Percentiles rank a stretch among this genome's conserved stretches.
Conservation (phyloP, 257 asterid genomes). For the Nicotiana tabacum region DNA sequence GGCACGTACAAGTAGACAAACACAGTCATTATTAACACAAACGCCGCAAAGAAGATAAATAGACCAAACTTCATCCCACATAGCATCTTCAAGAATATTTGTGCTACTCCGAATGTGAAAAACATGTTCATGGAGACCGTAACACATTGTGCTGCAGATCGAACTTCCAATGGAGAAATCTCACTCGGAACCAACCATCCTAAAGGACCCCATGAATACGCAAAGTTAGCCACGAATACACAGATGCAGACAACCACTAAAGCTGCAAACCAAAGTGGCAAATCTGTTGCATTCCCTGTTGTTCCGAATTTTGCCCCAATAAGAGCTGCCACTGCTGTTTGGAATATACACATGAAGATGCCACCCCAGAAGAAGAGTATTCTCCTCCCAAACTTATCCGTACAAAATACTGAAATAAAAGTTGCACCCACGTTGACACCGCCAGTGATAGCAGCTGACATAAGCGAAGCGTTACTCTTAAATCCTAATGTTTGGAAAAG, state of each 20-base stretch:
- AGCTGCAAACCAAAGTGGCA: background rate
- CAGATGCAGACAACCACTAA: conserved; percentile 17
- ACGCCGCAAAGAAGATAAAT: conserved; percentile 20
- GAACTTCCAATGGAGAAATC: conserved; percentile 21
- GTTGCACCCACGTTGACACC: conserved; percentile 11
- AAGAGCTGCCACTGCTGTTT: conserved; percentile 16
- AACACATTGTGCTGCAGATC: too few relatives aligned
- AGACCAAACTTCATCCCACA: conserved; percentile 24
- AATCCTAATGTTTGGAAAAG: conserved; percentile 20
- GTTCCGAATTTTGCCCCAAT: conserved; percentile 17
- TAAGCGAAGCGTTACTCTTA: conserved; percentile 11
- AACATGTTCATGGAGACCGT: conserved; percentile 17
- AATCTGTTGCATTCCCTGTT: conserved; percentile 6
- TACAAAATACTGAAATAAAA: conserved; percentile 2
- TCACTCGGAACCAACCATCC: conserved; percentile 37
- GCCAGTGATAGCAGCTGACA: conserved; percentile 14
- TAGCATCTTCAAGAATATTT: conserved; percentile 14
- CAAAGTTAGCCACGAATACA: conserved; percentile 24
- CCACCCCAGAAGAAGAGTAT: conserved; percentile 21
- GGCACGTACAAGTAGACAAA: conserved; percentile 17
- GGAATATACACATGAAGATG: conserved; percentile 24
- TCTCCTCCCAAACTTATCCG: conserved; percentile 16
- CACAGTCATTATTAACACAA: conserved; percentile 20
- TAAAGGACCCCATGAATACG: conserved; percentile 37
- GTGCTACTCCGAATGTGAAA: conserved; percentile 21